phyloP scores from a whole-genome alignment of 805 yeast genomes.

The Candida orba region DNA sequence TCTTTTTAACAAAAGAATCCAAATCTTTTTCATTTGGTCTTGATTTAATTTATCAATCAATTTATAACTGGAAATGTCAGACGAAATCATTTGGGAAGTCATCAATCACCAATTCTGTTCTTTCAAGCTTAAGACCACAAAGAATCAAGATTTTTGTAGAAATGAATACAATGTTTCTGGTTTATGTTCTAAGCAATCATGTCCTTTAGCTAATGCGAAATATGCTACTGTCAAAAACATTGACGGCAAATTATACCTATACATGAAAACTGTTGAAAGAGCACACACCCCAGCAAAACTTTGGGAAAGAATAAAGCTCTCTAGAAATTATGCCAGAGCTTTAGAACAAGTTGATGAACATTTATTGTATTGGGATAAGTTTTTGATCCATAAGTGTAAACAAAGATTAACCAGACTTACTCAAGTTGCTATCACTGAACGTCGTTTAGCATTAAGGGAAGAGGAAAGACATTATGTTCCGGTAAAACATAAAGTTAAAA shows the following conservation, averaged over 20 bases:
- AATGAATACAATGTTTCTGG: conserved; percentile 96
- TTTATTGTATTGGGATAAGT: conserved; percentile 88
- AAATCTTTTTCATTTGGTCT: background rate
- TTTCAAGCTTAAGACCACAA: conserved; percentile 81
- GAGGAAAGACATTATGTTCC: conserved; percentile 94
- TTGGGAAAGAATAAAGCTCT: conserved; percentile 92
- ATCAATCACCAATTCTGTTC: conserved; percentile 95
- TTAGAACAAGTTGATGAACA: conserved; percentile 83
- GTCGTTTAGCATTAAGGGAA: conserved; percentile 83
- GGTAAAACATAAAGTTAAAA: conserved; percentile 85
- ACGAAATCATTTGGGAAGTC: conserved; percentile 89
- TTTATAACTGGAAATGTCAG: conserved; percentile 3
- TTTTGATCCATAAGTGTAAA: conserved; percentile 86
- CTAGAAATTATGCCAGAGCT: conserved; percentile 85
- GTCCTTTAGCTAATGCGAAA: conserved; percentile 92
- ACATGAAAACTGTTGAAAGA: conserved; percentile 97
- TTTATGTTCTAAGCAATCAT: conserved; percentile 84
- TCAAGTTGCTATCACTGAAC: conserved; percentile 91
- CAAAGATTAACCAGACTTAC: conserved; percentile 92
- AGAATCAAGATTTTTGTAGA: conserved; percentile 87
- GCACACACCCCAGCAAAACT: conserved; percentile 89
- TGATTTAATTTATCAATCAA: background rate
- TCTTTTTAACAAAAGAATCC: too few species aligned
- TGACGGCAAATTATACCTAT: conserved; percentile 73
- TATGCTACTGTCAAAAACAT: conserved; percentile 82